Evolutionary conservation across 176 grass and related monocot genomes (phyloP).

Genomic region (Musa itinerans): DNA sequence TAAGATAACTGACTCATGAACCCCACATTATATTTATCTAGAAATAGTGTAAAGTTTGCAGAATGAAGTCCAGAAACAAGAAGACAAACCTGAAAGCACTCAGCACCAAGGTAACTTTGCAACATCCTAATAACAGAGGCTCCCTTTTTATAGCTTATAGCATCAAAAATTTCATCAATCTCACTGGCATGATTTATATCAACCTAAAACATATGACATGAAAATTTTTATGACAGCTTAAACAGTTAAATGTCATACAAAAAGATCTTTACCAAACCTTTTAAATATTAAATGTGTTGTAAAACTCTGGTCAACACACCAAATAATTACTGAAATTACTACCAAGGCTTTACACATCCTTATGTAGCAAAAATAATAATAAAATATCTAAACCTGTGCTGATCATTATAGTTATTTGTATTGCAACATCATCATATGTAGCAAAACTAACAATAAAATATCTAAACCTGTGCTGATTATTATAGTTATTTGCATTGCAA

Average conservation of each 20-base stretch:
- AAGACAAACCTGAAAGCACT: slow-evolving; percentile 75
- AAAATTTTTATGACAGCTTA: not conserved
- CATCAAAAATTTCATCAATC: slow-evolving; percentile 99
- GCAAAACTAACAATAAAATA: no score
- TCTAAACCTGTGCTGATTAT: no score
- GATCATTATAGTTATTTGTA: no score
- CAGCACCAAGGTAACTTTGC: slow-evolving; percentile 96
- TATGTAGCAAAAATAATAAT: no score
- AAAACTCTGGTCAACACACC: no score
- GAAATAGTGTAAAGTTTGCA: not conserved
- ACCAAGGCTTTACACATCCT: no score
- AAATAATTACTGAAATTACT: no score
- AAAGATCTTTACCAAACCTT: not conserved
- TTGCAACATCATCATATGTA: no score
- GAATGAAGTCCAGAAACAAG: not conserved
- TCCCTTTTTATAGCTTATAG: slow-evolving; percentile 98
- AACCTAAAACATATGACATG: slow-evolving; percentile 37
- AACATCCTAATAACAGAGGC: slow-evolving; percentile 93
- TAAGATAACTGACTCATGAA: not conserved
- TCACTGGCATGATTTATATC: slow-evolving; percentile 91
- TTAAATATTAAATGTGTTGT: no score
- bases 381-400: no score
- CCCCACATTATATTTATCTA: not conserved
- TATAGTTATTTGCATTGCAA: no score
- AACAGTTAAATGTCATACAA: not conserved